phyloP scores from a whole-genome alignment of 345 rosid genomes.

The Anacardium occidentale region DNA sequence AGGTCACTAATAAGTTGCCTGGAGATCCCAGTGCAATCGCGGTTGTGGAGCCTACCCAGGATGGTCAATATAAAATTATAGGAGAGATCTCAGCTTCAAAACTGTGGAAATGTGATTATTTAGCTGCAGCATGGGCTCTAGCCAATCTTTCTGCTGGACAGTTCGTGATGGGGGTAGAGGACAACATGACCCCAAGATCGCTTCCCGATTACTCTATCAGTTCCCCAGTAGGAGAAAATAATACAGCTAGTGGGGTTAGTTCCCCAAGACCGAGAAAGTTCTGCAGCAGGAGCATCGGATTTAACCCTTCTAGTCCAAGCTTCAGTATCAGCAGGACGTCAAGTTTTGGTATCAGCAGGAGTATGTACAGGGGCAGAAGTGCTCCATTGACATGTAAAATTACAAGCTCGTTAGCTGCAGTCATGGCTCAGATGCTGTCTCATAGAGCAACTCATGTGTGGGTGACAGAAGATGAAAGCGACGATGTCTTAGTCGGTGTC shows the following conservation, averaged over 20 bases:
- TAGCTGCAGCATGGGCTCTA: slow-evolving; percentile 92
- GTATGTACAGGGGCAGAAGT: slow-evolving; percentile 92
- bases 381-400: slow-evolving; percentile 88
- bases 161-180: slow-evolving; percentile 96
- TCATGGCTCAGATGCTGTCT: slow-evolving; percentile 98
- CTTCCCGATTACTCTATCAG: slow-evolving; percentile 49
- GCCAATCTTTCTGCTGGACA: slow-evolving; percentile 91
- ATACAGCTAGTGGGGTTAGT: slow-evolving; percentile 28
- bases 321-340: slow-evolving; percentile 31
- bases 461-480: slow-evolving; percentile 80
- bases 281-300: slow-evolving; percentile 94
- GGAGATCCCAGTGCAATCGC: slow-evolving; percentile 82
- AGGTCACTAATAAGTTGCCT: slow-evolving; percentile 47
- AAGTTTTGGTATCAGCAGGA: slow-evolving; percentile 57
- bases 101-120: slow-evolving; percentile 92
- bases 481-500: slow-evolving; percentile 80
- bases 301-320: slow-evolving; percentile 41
- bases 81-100: slow-evolving; percentile 95
- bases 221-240: slow-evolving; percentile 40
- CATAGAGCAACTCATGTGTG: slow-evolving; percentile 94
- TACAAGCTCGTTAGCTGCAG: slow-evolving; percentile 85
- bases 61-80: slow-evolving; percentile 65
- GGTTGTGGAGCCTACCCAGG: slow-evolving; percentile 55
- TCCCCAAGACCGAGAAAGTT: slow-evolving; percentile 60
- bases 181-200: slow-evolving; percentile 61